phyloP scores from a whole-genome alignment of 2,329 filamentous ascomycete genomes.

The Grosmannia clavigera region DNA sequence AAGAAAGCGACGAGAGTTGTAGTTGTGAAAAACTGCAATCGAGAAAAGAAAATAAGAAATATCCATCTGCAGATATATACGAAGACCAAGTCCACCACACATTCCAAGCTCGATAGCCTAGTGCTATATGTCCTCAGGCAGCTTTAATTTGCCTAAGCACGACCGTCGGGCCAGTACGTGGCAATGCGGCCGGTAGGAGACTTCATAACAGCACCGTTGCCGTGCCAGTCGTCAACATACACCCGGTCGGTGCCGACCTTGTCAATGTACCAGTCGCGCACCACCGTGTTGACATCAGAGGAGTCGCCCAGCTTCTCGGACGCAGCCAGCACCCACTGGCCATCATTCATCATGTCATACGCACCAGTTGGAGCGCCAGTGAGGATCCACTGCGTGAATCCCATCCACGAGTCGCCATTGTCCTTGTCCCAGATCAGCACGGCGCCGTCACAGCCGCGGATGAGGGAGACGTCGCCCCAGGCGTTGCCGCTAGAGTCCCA shows the following conservation, averaged over 20 bases:
- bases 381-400: constrained; percentile 6
- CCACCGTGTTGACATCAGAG: constrained; percentile 1
- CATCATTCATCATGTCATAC: constrained; percentile 5
- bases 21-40: no score
- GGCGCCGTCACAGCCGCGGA: constrained; percentile 8
- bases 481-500: constrained; percentile 1
- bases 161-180: constrained; percentile 7
- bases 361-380: constrained; percentile 5
- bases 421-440: constrained; percentile 6
- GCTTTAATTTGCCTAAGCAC: background rate
- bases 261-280: constrained; percentile 5
- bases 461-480: constrained; percentile 7
- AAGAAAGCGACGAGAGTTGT: no score
- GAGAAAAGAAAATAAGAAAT: no score
- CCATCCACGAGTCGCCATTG: constrained; percentile 5
- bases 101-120: no score
- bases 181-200: constrained; percentile 3
- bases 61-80: no score
- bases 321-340: constrained; percentile 4
- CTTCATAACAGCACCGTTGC: constrained; percentile 2
- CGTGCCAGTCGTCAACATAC: constrained; percentile 7
- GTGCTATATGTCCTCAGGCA: no score
- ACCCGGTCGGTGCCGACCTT: constrained; percentile 2
- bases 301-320: constrained; percentile 3
- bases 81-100: no score